Conservation (phyloP, 441 rosid genomes). For the Oxalis stricta region DNA sequence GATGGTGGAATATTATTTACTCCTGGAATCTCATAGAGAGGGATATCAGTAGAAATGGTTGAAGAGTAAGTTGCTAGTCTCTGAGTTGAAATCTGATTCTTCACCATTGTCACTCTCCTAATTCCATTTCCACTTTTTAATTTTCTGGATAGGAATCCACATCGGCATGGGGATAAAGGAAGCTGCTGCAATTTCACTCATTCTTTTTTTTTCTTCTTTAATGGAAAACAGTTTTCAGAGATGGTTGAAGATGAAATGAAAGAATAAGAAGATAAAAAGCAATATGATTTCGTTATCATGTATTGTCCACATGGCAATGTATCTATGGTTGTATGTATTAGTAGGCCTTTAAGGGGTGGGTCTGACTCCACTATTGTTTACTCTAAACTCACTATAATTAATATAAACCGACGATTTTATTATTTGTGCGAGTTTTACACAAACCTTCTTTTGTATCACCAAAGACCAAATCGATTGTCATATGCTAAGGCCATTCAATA, state of each 20-base stretch:
- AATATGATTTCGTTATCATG: not conserved
- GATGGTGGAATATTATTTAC: slow-evolving; percentile 26
- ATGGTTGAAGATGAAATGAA: not conserved
- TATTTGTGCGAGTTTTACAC: no score
- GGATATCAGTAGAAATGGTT: slow-evolving; percentile 59
- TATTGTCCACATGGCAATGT: slow-evolving; percentile 9
- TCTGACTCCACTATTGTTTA: no score
- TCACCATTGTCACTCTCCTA: slow-evolving; percentile 10
- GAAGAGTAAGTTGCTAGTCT: slow-evolving; percentile 56
- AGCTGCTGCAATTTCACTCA: slow-evolving; percentile 19
- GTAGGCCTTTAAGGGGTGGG: not conserved
- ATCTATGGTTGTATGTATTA: not conserved
- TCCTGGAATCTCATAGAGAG: slow-evolving; percentile 76
- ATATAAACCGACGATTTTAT: no score
- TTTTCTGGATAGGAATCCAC: not conserved
- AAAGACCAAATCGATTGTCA: no score
- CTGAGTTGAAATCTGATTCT: slow-evolving; percentile 20
- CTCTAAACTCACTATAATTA: no score
- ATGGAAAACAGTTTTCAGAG: not conserved
- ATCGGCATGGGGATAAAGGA: slow-evolving; percentile 14
- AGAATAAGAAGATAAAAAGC: not conserved
- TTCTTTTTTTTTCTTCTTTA: not conserved
- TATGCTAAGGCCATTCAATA: no score
- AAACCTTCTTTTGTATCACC: no score
- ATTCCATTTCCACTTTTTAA: slow-evolving; percentile 11